Conservation (phyloP, 2,329 filamentous ascomycete genomes). For the Domatiomyces catenatus region DNA sequence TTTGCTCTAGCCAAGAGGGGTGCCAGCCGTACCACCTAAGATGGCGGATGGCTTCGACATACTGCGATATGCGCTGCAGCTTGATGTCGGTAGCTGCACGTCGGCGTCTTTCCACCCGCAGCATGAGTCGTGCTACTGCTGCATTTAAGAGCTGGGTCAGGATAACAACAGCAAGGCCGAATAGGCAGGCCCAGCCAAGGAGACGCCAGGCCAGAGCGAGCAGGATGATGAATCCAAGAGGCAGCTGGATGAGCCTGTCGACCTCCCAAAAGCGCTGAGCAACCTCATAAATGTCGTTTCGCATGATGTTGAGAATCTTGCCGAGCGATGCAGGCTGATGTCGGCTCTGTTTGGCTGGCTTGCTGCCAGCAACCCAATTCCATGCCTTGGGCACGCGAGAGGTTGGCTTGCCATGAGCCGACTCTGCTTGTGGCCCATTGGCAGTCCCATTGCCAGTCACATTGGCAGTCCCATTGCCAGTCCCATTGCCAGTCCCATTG, state of each 20-base stretch:
- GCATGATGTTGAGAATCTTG: slow-evolving; percentile 78
- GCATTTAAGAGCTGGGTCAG: slow-evolving; percentile 56
- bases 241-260: slow-evolving; percentile 57
- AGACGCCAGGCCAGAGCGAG: slow-evolving; percentile 60
- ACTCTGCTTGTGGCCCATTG: neutral
- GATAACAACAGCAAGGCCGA: slow-evolving; percentile 56
- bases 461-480: too few species aligned
- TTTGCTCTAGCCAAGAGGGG: slow-evolving; percentile 53
- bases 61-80: slow-evolving; percentile 67
- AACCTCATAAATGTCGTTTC: slow-evolving; percentile 65
- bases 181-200: slow-evolving; percentile 62
- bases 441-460: slow-evolving; percentile 1
- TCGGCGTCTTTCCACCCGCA: slow-evolving; percentile 56
- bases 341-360: slow-evolving; percentile 10
- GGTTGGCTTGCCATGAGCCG: neutral
- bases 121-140: slow-evolving; percentile 47
- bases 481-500: too few species aligned
- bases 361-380: neutral
- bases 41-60: slow-evolving; percentile 72
- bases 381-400: neutral
- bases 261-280: slow-evolving; percentile 79
- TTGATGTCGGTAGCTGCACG: slow-evolving; percentile 60
- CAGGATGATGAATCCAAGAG: slow-evolving; percentile 60
- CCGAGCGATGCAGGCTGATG: slow-evolving; percentile 62
- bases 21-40: slow-evolving; percentile 75